phyloP scores from a whole-genome alignment of 768 basidiomycete genomes.

The Boletus rufocinnamomeus region DNA sequence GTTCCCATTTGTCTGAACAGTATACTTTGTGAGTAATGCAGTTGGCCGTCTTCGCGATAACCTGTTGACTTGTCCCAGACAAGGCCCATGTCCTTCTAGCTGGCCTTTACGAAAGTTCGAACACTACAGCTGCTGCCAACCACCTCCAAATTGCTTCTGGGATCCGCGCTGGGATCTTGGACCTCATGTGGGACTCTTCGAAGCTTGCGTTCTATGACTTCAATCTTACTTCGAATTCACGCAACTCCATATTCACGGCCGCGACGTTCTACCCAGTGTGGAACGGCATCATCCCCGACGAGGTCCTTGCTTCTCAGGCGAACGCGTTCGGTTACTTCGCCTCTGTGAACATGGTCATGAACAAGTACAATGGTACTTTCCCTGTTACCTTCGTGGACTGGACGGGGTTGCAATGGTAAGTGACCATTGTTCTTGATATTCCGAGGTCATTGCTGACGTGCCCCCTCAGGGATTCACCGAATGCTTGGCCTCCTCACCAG shows the following conservation, averaged over 20 bases:
- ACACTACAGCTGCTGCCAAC: constrained; percentile 42
- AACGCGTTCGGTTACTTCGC: constrained; percentile 76
- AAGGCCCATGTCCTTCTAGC: constrained; percentile 63
- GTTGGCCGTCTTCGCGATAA: constrained; percentile 3
- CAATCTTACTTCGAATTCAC: constrained; percentile 67
- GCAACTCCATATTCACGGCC: constrained; percentile 65
- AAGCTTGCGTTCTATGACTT: constrained; percentile 94
- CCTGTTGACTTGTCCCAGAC: constrained; percentile 42
- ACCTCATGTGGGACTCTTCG: constrained; percentile 80
- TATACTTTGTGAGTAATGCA: constrained; percentile 65
- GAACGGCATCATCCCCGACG: constrained; percentile 80
- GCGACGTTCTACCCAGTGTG: constrained; percentile 87
- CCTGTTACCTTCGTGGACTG: constrained; percentile 72
- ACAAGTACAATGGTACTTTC: constrained; percentile 85
- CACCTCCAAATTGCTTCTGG: constrained; percentile 59
- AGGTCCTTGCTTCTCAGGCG: constrained; percentile 54
- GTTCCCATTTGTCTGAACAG: constrained; percentile 82
- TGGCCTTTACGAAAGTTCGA: constrained; percentile 54
- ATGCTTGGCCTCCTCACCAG: constrained; percentile 86
- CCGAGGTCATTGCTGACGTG: neutral
- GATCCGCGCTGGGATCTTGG: constrained; percentile 72
- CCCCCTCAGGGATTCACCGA: constrained; percentile 72
- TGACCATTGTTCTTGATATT: neutral
- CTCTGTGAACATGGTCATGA: constrained; percentile 73
- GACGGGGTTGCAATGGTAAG: constrained; percentile 80